Conservation (phyloP, 768 basidiomycete species). For the Termitomyces titanicus region DNA sequence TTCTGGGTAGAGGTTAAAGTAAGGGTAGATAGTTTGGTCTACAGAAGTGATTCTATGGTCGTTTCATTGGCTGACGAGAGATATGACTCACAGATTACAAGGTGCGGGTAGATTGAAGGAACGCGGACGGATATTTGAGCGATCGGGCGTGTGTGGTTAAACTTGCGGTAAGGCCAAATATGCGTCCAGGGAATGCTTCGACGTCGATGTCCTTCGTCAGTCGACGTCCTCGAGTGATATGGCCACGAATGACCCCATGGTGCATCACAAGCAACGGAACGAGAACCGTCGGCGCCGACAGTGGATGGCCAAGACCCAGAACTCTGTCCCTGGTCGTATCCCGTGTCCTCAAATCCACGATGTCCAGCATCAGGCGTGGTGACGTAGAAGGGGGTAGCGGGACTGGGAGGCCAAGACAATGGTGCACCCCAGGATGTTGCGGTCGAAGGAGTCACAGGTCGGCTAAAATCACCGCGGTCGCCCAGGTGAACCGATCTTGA, state of each 20-base stretch:
- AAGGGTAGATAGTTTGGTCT: slow-evolving; percentile 32
- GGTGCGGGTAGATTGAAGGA: slow-evolving; percentile 15
- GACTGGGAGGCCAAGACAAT: slow-evolving; percentile 37
- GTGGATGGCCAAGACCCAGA: slow-evolving; percentile 28
- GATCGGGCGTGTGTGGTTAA: neutral
- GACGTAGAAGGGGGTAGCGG: slow-evolving; percentile 30
- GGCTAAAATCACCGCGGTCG: slow-evolving; percentile 29
- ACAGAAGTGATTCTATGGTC: slow-evolving; percentile 12
- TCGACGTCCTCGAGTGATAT: neutral
- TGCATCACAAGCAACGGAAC: neutral
- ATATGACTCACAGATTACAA: slow-evolving; percentile 14
- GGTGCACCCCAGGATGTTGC: slow-evolving; percentile 52
- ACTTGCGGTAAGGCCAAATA: slow-evolving; percentile 19
- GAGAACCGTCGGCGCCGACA: neutral
- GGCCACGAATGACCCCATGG: slow-evolving; percentile 17
- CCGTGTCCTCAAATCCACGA: slow-evolving; percentile 26
- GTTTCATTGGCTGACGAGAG: neutral
- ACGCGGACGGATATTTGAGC: slow-evolving; percentile 17
- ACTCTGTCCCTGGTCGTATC: neutral
- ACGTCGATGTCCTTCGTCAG: too few relatives aligned
- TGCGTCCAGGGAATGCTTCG: too few relatives aligned
- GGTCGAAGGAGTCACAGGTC: slow-evolving; percentile 39
- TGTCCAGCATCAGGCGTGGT: slow-evolving; percentile 39
- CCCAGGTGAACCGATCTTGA: slow-evolving; percentile 39
- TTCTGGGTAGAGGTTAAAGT: slow-evolving; percentile 21